A percentile compares a stretch with the other conserved stretches of the same genome.
Conservation (phyloP, 2,329 filamentous ascomycete genomes). For the Cryphonectria naterciae region DNA sequence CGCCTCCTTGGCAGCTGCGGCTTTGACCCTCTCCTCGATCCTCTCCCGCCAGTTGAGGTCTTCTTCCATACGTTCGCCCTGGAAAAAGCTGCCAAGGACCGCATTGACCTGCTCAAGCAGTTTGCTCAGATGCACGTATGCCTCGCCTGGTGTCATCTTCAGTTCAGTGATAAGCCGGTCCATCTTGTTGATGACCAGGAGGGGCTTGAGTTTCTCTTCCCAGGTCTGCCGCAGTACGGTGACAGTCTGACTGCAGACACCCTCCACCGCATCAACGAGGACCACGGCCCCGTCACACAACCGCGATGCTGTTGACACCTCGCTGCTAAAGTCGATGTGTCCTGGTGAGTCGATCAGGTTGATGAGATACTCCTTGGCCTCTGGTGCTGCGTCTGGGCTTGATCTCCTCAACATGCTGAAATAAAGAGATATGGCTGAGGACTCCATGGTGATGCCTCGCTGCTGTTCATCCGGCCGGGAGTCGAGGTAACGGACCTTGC, state of each 20-base stretch:
- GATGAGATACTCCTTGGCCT: conserved; percentile 88
- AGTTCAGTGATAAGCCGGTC: conserved; percentile 92
- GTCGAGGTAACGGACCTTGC: conserved; percentile 97
- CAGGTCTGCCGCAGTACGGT: conserved; percentile 94
- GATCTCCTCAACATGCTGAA: conserved; percentile 87
- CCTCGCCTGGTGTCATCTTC: conserved; percentile 89
- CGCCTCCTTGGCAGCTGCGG: conserved; percentile 65
- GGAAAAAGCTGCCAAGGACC: conserved; percentile 95
- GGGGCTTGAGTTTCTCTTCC: conserved; percentile 91
- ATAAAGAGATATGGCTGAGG: conserved; percentile 93
- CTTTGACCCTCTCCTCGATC: conserved; percentile 83
- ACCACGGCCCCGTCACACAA: conserved; percentile 94
- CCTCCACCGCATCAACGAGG: conserved; percentile 94
- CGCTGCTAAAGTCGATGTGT: conserved; percentile 98
- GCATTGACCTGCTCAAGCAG: conserved; percentile 96
- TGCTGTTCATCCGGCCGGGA: conserved; percentile 94
- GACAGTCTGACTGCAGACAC: conserved; percentile 97
- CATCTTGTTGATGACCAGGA: conserved; percentile 98
- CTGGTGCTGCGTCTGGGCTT: conserved; percentile 67
- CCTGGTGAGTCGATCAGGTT: conserved; percentile 98
- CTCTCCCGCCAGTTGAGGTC: conserved; percentile 94
- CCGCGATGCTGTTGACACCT: conserved; percentile 93
- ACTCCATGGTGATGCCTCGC: conserved; percentile 99
- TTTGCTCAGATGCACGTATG: conserved; percentile 86
- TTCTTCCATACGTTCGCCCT: conserved; percentile 98